phyloP scores from a whole-genome alignment of 768 basidiomycete species.

The Tylopilus vinaceipallidus region DNA sequence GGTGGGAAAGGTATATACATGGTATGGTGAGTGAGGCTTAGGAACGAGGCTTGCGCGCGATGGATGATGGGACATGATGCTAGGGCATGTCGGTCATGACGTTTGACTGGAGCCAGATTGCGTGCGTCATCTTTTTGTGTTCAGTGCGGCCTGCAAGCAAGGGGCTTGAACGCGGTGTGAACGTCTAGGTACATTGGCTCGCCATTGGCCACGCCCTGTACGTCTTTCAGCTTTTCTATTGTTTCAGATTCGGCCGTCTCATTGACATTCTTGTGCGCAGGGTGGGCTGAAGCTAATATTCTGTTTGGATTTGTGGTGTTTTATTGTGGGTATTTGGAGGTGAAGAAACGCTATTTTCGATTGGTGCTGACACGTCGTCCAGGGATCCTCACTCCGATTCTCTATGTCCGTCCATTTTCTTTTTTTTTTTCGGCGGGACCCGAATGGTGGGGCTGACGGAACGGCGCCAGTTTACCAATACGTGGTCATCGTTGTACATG shows the following conservation, averaged over 20 bases:
- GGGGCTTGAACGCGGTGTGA: no score
- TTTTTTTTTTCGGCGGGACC: slow-evolving; percentile 32
- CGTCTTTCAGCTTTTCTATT: neutral
- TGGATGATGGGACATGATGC: neutral
- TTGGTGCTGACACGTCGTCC: neutral
- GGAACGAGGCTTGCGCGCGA: neutral
- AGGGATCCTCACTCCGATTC: slow-evolving; percentile 36
- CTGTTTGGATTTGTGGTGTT: slow-evolving; percentile 65
- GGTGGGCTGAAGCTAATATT: slow-evolving; percentile 82
- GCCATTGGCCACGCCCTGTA: slow-evolving; percentile 72
- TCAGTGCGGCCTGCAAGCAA: no score
- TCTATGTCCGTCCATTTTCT: slow-evolving; percentile 50
- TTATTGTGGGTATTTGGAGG: slow-evolving; percentile 33
- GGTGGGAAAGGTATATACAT: slow-evolving; percentile 33
- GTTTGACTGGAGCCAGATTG: slow-evolving; percentile 81
- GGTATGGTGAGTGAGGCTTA: slow-evolving; percentile 42
- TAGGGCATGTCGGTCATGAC: slow-evolving; percentile 70
- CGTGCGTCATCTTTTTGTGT: slow-evolving; percentile 19
- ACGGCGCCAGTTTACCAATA: slow-evolving; percentile 53
- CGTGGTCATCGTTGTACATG: slow-evolving; percentile 57
- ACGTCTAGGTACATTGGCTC: slow-evolving; percentile 30
- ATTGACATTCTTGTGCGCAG: slow-evolving; percentile 14
- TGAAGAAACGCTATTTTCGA: no score
- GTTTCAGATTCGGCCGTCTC: no score
- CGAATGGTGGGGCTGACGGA: neutral